Percentiles rank a stretch among this genome's conserved stretches.
phyloP scores from a whole-genome alignment of 345 rosid species.

The rapeseed (Brassica napus) region DNA sequence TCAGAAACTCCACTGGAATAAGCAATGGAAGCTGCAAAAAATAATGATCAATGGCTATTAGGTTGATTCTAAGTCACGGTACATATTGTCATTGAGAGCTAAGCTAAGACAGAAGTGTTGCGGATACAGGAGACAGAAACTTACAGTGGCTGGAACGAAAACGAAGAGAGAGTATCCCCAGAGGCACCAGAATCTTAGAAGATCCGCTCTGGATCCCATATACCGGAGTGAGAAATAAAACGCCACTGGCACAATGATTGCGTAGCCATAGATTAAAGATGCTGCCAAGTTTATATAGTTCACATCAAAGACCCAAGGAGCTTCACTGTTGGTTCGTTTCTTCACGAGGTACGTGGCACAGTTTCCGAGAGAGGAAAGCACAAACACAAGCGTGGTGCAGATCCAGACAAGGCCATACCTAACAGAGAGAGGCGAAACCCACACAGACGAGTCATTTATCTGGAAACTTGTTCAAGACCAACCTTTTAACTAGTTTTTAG shows the following conservation, averaged over 20 bases:
- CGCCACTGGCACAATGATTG: slow-evolving; percentile 73
- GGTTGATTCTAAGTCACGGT: background rate
- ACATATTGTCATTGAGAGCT: background rate
- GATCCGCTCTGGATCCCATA: slow-evolving; percentile 80
- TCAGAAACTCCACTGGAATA: slow-evolving; percentile 73
- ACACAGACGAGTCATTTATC: slow-evolving; percentile 18
- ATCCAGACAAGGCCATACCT: slow-evolving; percentile 96
- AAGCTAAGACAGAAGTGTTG: background rate
- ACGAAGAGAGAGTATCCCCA: slow-evolving; percentile 96
- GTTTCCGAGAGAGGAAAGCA: slow-evolving; percentile 80
- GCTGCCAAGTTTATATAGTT: slow-evolving; percentile 75
- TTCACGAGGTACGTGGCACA: slow-evolving; percentile 82
- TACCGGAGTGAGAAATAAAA: slow-evolving; percentile 81
- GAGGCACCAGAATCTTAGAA: slow-evolving; percentile 85
- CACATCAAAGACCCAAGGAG: slow-evolving; percentile 88
- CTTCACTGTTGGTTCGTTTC: slow-evolving; percentile 46
- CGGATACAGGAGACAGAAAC: slow-evolving; percentile 34
- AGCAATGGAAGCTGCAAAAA: slow-evolving; percentile 70
- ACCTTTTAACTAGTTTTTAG: too few species aligned
- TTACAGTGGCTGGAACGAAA: slow-evolving; percentile 71
- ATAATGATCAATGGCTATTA: background rate
- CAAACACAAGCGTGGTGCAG: slow-evolving; percentile 83
- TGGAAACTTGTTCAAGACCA: background rate
- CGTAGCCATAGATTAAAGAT: slow-evolving; percentile 65
- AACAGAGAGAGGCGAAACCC: slow-evolving; percentile 18